These are phyloP conservation scores for Talaromyces ruber DNA, from an alignment of 495 filamentous ascomycete genomes.

Conservation along the genomic window DNA sequence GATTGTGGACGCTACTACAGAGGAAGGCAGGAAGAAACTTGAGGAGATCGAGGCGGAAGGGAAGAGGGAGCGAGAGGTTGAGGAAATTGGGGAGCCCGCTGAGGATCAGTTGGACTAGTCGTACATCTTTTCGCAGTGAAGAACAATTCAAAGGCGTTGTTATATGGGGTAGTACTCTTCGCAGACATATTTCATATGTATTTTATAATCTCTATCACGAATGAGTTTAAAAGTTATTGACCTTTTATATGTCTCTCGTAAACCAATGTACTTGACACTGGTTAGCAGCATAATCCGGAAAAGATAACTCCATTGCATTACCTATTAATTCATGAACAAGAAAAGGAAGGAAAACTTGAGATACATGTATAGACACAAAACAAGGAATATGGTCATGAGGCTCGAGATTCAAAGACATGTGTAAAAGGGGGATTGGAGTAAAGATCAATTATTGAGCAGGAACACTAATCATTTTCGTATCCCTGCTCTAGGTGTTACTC, in stretches of 20 bases:
- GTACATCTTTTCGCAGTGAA: not conserved
- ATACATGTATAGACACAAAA: not conserved
- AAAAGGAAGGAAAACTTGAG: conserved; percentile 9
- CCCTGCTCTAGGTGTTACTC: not conserved
- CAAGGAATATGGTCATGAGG: not conserved
- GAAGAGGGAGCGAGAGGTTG: conserved; percentile 22
- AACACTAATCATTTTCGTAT: not conserved
- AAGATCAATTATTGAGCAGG: not conserved
- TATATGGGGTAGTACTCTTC: not conserved
- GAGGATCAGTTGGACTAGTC: conserved; percentile 35
- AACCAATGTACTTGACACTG: not conserved
- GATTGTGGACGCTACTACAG: conserved; percentile 92
- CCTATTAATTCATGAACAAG: conserved; percentile 9
- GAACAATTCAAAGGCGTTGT: not conserved
- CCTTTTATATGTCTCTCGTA: not conserved
- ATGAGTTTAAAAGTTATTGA: not conserved
- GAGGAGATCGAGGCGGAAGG: conserved; percentile 65
- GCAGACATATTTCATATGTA: not conserved
- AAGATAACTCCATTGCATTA: conserved; percentile 17
- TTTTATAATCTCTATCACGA: not conserved
- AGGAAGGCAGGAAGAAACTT: conserved; percentile 72
- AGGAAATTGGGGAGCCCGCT: conserved; percentile 33
- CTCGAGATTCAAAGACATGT: conserved; percentile 11
- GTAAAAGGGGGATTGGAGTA: conserved; percentile 13
- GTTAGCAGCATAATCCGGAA: not conserved